Evolutionary conservation across 805 yeast genomes (phyloP), one percentile per base, ranked within the genome.

Genomic region (Ogataea allantospora): DNA sequence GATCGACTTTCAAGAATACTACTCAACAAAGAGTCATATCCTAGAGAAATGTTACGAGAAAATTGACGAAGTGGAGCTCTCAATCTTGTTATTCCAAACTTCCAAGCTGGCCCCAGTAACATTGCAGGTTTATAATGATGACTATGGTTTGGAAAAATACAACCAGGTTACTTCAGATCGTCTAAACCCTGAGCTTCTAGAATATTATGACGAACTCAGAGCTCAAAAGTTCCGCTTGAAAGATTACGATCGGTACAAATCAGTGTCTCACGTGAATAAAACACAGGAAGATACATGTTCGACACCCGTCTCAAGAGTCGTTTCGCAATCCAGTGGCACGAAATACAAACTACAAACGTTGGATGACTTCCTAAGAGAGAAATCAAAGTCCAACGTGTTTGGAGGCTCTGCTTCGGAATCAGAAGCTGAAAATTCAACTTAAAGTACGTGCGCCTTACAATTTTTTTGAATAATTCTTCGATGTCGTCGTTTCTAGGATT

Each of bases 351-450:
- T 84, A 25, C 95, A 87, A 57, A 83, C 89, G 40, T 63, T 89
- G 40, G 97, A 89, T 54, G 98, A 89, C 44, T 89, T 89, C 57
- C 80, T 89, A 27, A 50, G 27, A 14, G 44, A 38, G 15, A 33
- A 35, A 8, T 27, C 33, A 49, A 83, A 75, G 2, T 71, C 71
- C 42, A 62, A 73, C 10, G 62, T 68, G 13, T n/a, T 50, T 53
- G 35, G 65, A 43, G 42, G 66, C 47, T 38, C 31, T 20, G 33
- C 30, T 5, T 24, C 19, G 9, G 42, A 33, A 6, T 26, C 26
- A 1, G 63, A 51, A 2, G 61, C 48, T 10, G 65, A 49, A 7
- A 53, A 48, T 1, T 57, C 30, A n/a, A 28, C 22, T 12, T 15
- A 33, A 26, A 25, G 27, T 29, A 22, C 35, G 28, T 30, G 40